phyloP scores from a whole-genome alignment of 2,329 filamentous ascomycete genomes.

The Fusarium sp. region DNA sequence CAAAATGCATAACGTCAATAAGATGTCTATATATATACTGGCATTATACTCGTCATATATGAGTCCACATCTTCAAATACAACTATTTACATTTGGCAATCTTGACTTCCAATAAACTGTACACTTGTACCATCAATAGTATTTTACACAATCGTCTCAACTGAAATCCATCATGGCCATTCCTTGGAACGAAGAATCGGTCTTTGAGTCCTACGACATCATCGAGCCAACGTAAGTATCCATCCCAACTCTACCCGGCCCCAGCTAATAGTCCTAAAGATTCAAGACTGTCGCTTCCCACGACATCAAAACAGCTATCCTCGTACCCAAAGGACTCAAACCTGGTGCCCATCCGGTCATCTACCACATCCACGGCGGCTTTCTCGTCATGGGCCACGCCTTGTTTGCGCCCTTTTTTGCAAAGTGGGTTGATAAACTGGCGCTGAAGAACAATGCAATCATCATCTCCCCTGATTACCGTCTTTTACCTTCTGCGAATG shows the following conservation, averaged over 20 bases:
- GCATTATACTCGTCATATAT: background rate
- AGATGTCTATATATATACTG: background rate
- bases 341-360: slow-evolving; percentile 42
- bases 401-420: slow-evolving; percentile 47
- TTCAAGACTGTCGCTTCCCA: slow-evolving; percentile 41
- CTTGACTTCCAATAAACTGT: too few species aligned
- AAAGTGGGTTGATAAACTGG: slow-evolving; percentile 41
- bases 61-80: background rate
- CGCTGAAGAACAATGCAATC: slow-evolving; percentile 43
- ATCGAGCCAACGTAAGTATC: slow-evolving; percentile 37
- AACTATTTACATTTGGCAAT: background rate
- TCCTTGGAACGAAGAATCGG: slow-evolving; percentile 36
- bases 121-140: rapidly evolving
- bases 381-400: slow-evolving; percentile 40
- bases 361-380: slow-evolving; percentile 48
- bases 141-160: background rate
- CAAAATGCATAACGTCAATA: background rate
- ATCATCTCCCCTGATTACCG: slow-evolving; percentile 48
- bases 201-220: slow-evolving; percentile 39
- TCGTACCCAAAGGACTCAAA: slow-evolving; percentile 47
- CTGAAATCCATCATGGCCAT: slow-evolving; percentile 11
- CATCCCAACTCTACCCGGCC: rapidly evolving
- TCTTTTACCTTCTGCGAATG: slow-evolving; percentile 44
- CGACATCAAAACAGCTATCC: slow-evolving; percentile 41
- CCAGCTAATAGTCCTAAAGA: slow-evolving; percentile 5